Evolutionary conservation across 805 yeast genomes (phyloP), one percentile per base, ranked within the genome.

Genomic region (Vanderwaltozyma polyspora): DNA sequence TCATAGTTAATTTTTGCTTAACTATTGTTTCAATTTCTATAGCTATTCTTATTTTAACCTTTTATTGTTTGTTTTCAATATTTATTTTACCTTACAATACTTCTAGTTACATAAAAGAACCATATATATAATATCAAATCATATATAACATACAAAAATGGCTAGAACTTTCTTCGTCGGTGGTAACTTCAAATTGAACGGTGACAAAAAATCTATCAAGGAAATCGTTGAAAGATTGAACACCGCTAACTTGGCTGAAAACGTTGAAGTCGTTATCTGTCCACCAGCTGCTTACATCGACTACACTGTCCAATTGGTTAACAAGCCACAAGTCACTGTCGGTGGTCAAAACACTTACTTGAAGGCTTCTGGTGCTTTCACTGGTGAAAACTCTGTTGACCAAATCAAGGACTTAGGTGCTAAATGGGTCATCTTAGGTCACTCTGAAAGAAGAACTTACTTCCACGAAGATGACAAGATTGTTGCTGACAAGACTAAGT

Each of bases 111-210:
- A 8, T 21, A 8, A 21, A 21, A 21, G 10, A 21, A 21, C 23
- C 10, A 21, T 21, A 21, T 21, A 21, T 21, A 7, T 10, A 21
- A n/a, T n/a, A n/a, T n/a, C 10, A 21, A 8, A 21, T 10, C 10
- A 21, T 21, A 21, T 21, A 21, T 21, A 8, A 21, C 10, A 16
- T 9, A 27, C 23, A 29, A 48, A 41, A 51, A 57, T 58, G 94
- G 78, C 94, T 62, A 82, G 94, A 68, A 74, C 72, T 65, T 91
- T 89, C 70, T 87, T 91, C 65, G 95, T 91, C 59, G 98, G 98
- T 55, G 98, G 98, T 59, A 91, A 91, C 86, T 89, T 91, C 76
- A 91, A 91, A 68, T 79, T 91, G 84, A 91, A 91, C 75, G 98
- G 98, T 61, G 68, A 94, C 59, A 79, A 78, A 67, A 74, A 72